phyloP scores from a whole-genome alignment of 2,329 filamentous ascomycete species.

The Aureobasidium uvarum region DNA sequence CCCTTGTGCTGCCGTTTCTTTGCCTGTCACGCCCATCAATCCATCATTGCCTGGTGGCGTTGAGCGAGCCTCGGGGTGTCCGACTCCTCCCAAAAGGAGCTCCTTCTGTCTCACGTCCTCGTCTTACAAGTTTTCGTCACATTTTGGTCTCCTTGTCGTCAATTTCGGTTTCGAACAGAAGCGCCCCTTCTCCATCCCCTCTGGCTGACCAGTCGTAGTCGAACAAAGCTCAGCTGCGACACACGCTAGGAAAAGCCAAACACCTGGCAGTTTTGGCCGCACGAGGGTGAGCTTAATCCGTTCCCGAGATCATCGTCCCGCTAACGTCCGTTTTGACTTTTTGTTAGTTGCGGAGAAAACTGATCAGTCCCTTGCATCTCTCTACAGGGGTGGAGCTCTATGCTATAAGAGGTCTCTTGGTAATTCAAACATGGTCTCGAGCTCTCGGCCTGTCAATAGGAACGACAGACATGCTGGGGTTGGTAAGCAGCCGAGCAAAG shows the following conservation, averaged over 20 bases:
- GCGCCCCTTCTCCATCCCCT: neutral
- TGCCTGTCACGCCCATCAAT: slow-evolving; percentile 10
- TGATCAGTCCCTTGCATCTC: slow-evolving; percentile 24
- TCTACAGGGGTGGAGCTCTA: slow-evolving; percentile 9
- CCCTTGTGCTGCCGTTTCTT: slow-evolving; percentile 19
- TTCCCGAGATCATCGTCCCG: slow-evolving; percentile 24
- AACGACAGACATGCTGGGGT: neutral
- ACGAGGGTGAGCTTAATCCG: slow-evolving; percentile 25
- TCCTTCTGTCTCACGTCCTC: slow-evolving; percentile 23
- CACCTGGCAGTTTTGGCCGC: slow-evolving; percentile 23
- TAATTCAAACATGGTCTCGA: slow-evolving; percentile 15
- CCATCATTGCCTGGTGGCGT: slow-evolving; percentile 12
- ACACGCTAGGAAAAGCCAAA: slow-evolving; percentile 14
- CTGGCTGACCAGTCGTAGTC: slow-evolving; percentile 19
- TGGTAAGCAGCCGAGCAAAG: slow-evolving; percentile 2
- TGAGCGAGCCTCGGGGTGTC: slow-evolving; percentile 19
- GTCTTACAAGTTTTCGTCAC: slow-evolving; percentile 24
- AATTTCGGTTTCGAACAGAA: slow-evolving; percentile 7
- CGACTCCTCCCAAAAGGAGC: slow-evolving; percentile 16
- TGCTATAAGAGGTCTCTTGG: slow-evolving; percentile 2
- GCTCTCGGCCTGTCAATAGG: neutral
- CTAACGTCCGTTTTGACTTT: slow-evolving; percentile 26
- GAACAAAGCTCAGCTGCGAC: slow-evolving; percentile 19
- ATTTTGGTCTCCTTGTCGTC: slow-evolving; percentile 17
- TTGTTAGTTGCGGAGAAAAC: slow-evolving; percentile 22